Percentiles rank a stretch among this genome's conserved stretches.
Conservation (phyloP, 2,329 filamentous ascomycete species). For the Proliferodiscus dingleyae region DNA sequence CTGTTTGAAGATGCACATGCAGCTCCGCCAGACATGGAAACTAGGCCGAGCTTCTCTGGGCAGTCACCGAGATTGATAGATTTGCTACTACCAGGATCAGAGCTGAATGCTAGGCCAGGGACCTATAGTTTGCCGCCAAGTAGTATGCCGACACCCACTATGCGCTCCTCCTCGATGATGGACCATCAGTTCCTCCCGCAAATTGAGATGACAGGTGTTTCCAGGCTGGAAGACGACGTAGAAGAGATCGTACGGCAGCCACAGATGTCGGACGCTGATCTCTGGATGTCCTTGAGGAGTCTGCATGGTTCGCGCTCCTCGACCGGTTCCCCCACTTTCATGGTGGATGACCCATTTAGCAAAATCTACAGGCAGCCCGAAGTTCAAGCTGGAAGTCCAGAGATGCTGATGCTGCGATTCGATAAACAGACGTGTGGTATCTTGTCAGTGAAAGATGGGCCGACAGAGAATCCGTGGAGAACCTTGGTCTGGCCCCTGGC, state of each 20-base stretch:
- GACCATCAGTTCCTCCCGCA: constrained; percentile 19
- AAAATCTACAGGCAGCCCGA: constrained; percentile 41
- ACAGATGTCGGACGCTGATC: constrained; percentile 21
- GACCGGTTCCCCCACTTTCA: constrained; percentile 17
- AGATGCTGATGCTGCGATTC: constrained; percentile 59
- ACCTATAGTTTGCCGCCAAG: constrained; percentile 23
- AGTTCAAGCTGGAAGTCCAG: constrained; percentile 48
- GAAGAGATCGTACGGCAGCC: constrained; percentile 49
- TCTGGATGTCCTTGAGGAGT: constrained; percentile 23
- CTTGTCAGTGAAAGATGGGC: constrained; percentile 65
- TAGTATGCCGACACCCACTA: constrained; percentile 13
- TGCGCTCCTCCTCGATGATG: constrained; percentile 20
- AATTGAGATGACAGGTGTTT: constrained; percentile 23
- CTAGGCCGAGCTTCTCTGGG: constrained; percentile 34
- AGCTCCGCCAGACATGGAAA: constrained; percentile 27
- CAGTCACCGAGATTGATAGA: constrained; percentile 45
- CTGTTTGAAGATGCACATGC: constrained; percentile 35
- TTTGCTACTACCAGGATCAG: constrained; percentile 43
- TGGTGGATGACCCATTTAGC: constrained; percentile 20
- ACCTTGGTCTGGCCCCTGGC: constrained; percentile 66
- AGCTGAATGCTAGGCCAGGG: constrained; percentile 36
- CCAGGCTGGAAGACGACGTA: constrained; percentile 42
- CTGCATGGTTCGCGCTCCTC: constrained; percentile 20
- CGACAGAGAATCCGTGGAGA: constrained; percentile 66
- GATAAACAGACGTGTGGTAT: constrained; percentile 65